phyloP scores from a whole-genome alignment of 768 basidiomycete species.

The Leccinum disarticulatum region DNA sequence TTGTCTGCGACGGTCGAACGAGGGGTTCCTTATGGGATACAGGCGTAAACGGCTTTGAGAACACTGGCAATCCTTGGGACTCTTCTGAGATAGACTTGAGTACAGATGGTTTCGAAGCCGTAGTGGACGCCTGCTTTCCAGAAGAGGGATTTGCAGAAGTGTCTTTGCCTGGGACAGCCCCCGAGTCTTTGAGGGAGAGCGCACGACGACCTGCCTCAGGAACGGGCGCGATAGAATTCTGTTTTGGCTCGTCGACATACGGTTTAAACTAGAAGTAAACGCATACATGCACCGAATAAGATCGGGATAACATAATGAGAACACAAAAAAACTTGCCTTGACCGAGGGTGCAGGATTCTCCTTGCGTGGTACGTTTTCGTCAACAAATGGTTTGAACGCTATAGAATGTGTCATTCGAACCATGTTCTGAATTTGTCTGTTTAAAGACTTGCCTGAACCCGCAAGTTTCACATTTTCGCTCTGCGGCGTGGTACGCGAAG shows the following conservation, averaged over 20 bases:
- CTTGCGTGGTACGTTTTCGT: conserved; percentile 52
- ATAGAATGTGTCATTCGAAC: conserved; percentile 5
- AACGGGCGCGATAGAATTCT: conserved; percentile 36
- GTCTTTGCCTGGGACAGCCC: conserved; percentile 15
- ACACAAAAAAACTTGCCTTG: conserved; percentile 13
- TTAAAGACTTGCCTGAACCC: conserved; percentile 39
- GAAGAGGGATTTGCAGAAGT: conserved; percentile 15
- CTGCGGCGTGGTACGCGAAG: conserved; percentile 32
- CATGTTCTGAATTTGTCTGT: conserved; percentile 18
- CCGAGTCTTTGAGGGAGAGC: conserved; percentile 52
- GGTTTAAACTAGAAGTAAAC: conserved; percentile 55
- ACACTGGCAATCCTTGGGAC: conserved; percentile 40
- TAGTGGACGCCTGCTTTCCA: conserved; percentile 29
- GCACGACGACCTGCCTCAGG: conserved; percentile 38
- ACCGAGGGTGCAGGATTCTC: conserved; percentile 39
- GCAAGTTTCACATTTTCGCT: conserved; percentile 24
- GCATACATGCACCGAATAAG: conserved; percentile 11
- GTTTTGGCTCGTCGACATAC: conserved; percentile 56
- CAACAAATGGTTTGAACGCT: conserved; percentile 66
- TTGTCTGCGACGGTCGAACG: conserved; percentile 25
- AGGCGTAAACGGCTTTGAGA: conserved; percentile 68
- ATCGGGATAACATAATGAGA: background rate
- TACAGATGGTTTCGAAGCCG: conserved; percentile 23
- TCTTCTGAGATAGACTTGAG: conserved; percentile 40
- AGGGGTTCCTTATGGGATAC: conserved; percentile 40